Evolutionary conservation across 225 moss, liverwort and hornwort genomes (phyloP).

Genomic region (Thuidium tamariscinum): DNA sequence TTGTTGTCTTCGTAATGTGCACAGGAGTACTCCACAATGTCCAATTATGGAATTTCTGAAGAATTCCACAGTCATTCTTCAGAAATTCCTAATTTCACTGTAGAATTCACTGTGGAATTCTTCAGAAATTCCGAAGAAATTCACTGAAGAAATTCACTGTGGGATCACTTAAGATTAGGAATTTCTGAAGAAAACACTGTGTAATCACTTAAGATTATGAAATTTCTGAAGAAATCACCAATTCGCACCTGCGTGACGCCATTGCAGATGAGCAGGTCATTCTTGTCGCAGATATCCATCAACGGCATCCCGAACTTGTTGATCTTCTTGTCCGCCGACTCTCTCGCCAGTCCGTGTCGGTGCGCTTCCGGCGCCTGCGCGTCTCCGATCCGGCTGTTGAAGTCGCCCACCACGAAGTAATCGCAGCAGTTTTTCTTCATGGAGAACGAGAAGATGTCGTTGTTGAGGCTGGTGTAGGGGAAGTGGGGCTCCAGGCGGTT

Average conservation of each 20-base stretch:
- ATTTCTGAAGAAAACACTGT: too few relatives aligned
- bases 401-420: conserved; percentile 36
- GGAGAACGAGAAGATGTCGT: conserved; percentile 13
- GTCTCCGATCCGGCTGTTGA: conserved; percentile 38
- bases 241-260: conserved; percentile 26
- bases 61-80: background rate
- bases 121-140: too few relatives aligned
- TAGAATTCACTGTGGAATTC: too few relatives aligned
- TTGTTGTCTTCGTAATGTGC: background rate
- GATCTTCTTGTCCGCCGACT: conserved; percentile 29
- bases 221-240: background rate
- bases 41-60: background rate
- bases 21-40: background rate
- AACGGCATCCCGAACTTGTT: conserved; percentile 31
- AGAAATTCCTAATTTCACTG: too few relatives aligned
- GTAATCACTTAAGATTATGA: too few relatives aligned
- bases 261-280: conserved; percentile 39
- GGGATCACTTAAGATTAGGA: too few relatives aligned
- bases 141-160: too few relatives aligned
- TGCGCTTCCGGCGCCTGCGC: conserved; percentile 35
- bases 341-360: conserved; percentile 17
- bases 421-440: background rate
- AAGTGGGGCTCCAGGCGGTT: conserved; percentile 21
- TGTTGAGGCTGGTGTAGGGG: conserved; percentile 16
- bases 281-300: conserved; percentile 25